These are phyloP conservation scores for Alternaria gaisen DNA, from an alignment of 2,329 filamentous ascomycete species.

Conservation along the genomic window DNA sequence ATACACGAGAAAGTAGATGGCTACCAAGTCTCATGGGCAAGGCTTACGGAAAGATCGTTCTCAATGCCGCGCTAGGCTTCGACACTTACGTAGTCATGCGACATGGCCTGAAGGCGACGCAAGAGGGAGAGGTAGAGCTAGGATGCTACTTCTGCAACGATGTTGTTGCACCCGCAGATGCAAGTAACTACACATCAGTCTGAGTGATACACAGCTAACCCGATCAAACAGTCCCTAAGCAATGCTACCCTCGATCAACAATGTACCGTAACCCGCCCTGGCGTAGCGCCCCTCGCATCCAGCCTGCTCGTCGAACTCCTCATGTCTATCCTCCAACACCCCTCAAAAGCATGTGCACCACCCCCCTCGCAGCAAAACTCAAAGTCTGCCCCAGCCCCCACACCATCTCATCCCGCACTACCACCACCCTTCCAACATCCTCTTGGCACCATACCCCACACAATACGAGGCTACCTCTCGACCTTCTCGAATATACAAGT, in stretches of 20 bases:
- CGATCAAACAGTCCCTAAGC: slow-evolving; percentile 75
- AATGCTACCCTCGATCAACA: slow-evolving; percentile 97
- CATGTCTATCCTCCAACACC: slow-evolving; percentile 82
- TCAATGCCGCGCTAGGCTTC: slow-evolving; percentile 96
- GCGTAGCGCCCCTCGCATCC: slow-evolving; percentile 90
- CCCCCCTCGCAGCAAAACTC: slow-evolving; percentile 18
- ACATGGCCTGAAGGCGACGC: slow-evolving; percentile 72
- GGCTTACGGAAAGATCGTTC: slow-evolving; percentile 88
- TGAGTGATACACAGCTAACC: neutral
- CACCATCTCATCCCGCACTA: slow-evolving; percentile 35
- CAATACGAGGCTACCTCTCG: slow-evolving; percentile 79
- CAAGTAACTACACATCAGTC: slow-evolving; percentile 60
- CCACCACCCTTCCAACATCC: slow-evolving; percentile 64
- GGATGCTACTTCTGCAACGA: slow-evolving; percentile 99
- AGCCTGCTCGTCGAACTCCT: slow-evolving; percentile 90
- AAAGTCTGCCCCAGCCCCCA: slow-evolving; percentile 14
- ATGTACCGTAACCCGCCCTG: slow-evolving; percentile 94
- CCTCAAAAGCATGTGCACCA: slow-evolving; percentile 47
- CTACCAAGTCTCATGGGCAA: slow-evolving; percentile 96
- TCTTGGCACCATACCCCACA: slow-evolving; percentile 76
- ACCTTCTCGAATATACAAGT: slow-evolving; percentile 79
- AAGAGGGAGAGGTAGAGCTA: slow-evolving; percentile 69
- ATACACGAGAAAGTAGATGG: slow-evolving; percentile 94
- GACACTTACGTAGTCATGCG: slow-evolving; percentile 98
- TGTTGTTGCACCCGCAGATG: slow-evolving; percentile 91